Conservation (phyloP, 441 rosid genomes). For the Isatis lusitanica region DNA sequence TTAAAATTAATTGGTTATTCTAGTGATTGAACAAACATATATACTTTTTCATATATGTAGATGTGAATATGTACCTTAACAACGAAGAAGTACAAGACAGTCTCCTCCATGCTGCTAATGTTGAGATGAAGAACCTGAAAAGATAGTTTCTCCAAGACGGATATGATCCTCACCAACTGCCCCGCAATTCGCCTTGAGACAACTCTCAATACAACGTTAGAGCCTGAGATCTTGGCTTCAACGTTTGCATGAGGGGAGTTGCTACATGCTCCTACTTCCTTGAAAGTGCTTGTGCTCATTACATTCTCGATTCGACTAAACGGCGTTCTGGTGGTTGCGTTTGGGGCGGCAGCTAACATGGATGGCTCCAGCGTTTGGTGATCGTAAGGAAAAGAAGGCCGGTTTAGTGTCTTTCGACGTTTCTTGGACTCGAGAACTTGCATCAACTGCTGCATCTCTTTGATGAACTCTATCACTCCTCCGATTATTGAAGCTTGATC, state of each 20-base stretch:
- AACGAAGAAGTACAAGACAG: constrained; percentile 79
- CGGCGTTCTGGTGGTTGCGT: constrained; percentile 17
- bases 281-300: constrained; percentile 38
- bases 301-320: constrained; percentile 36
- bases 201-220: constrained; percentile 72
- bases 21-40: neutral
- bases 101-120: constrained; percentile 91
- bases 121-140: constrained; percentile 82
- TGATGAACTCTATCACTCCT: constrained; percentile 86
- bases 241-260: constrained; percentile 87
- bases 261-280: constrained; percentile 66
- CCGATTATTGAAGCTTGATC: constrained; percentile 95
- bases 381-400: constrained; percentile 51
- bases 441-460: constrained; percentile 78
- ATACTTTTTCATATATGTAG: neutral
- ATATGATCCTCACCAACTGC: constrained; percentile 68
- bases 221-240: constrained; percentile 86
- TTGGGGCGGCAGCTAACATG: neutral
- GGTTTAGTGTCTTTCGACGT: constrained; percentile 65
- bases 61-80: constrained; percentile 58
- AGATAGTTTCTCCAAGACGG: constrained; percentile 66
- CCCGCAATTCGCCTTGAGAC: constrained; percentile 56
- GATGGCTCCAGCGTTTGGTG: constrained; percentile 34
- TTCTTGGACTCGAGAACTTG: constrained; percentile 87
- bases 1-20: neutral